Evolutionary conservation across 2,329 filamentous ascomycete genomes (phyloP).

Genomic region (Tolypocladium ophioglossoides): DNA sequence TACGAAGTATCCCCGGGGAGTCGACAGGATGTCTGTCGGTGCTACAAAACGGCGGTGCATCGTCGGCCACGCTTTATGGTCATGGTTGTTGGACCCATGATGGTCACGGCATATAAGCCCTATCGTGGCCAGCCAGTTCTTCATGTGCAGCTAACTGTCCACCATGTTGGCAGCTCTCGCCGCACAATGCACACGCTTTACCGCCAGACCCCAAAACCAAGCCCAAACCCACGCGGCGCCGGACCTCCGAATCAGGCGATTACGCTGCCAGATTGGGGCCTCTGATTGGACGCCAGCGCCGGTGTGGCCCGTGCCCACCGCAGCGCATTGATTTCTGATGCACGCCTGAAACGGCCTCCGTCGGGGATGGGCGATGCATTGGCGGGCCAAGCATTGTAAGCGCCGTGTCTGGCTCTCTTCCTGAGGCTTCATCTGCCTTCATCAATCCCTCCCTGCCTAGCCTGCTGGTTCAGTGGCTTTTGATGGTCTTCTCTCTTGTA

Average conservation of each 20-base stretch:
- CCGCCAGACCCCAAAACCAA: no score
- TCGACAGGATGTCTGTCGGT: background rate
- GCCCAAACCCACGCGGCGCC: background rate
- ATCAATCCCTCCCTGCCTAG: background rate
- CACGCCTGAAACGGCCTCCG: slow-evolving; percentile 2
- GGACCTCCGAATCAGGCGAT: slow-evolving; percentile 12
- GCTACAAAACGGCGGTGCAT: no score
- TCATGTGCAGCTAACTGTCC: no score
- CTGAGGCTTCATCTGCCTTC: background rate
- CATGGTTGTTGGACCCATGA: background rate
- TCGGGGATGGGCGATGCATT: background rate
- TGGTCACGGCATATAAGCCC: background rate
- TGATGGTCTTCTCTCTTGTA: background rate
- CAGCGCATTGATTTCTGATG: slow-evolving; percentile 8
- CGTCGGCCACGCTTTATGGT: background rate
- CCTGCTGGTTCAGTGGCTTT: background rate
- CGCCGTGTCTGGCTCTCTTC: background rate
- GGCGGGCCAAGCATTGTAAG: background rate
- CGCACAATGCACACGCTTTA: no score
- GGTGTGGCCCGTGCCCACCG: slow-evolving; percentile 7
- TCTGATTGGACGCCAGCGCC: slow-evolving; percentile 14
- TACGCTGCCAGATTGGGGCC: slow-evolving; percentile 4
- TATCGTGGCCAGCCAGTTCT: background rate
- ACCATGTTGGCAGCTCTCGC: no score
- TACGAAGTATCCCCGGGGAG: no score